Conservation (phyloP, 73 alveolate genomes). For the Paramecium caudatum region DNA sequence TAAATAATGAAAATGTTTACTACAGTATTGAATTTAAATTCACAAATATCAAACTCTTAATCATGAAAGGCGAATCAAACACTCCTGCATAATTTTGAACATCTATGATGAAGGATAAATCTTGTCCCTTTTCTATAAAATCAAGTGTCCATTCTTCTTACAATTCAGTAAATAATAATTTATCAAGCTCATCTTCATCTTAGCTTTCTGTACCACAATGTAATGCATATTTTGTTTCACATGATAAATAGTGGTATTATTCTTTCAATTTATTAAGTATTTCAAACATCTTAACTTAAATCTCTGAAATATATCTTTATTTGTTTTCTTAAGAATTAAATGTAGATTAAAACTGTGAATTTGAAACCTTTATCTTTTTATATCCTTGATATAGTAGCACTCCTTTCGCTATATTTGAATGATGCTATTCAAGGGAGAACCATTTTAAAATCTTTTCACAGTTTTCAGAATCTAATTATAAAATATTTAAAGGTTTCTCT, state of each 20-base stretch:
- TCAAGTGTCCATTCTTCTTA: conserved; percentile 28
- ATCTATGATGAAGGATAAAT: neutral
- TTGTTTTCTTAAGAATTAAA: neutral
- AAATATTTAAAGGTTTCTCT: conserved; percentile 2
- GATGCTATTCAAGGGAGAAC: conserved; percentile 37
- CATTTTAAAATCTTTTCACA: neutral
- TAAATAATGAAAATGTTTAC: neutral
- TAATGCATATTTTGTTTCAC: conserved; percentile 3
- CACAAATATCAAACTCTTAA: neutral
- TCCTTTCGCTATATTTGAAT: conserved; percentile 7
- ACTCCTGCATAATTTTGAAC: neutral
- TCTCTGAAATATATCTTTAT: neutral
- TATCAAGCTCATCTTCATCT: conserved; percentile 1
- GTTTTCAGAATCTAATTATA: neutral
- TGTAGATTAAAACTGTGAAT: neutral
- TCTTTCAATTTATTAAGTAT: neutral
- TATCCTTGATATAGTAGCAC: neutral
- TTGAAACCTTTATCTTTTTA: neutral
- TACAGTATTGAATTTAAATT: neutral
- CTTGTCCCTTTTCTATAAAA: conserved; percentile 25
- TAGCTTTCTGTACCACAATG: neutral
- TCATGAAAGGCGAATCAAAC: neutral
- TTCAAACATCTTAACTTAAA: neutral
- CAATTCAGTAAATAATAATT: neutral
- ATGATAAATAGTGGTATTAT: neutral